phyloP scores from a whole-genome alignment of 306 rosid species.

The Hylodesmum podocarpum region DNA sequence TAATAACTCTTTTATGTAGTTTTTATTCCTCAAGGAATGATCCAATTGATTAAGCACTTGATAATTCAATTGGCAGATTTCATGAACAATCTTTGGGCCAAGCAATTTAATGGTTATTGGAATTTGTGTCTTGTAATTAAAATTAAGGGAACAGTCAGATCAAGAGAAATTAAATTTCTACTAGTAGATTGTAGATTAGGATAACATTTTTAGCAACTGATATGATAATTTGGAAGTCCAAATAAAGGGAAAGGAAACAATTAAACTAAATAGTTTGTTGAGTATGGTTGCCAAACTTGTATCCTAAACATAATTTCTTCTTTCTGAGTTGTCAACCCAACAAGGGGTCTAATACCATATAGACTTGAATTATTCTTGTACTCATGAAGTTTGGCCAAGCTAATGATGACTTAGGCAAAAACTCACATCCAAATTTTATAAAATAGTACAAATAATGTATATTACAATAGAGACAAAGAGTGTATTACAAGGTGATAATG shows the following conservation, averaged over 20 bases:
- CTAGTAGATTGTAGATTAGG: not conserved
- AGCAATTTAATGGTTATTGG: not conserved
- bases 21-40: slow-evolving; percentile 5
- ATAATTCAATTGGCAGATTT: slow-evolving; percentile 19
- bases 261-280: not conserved
- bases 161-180: slow-evolving; percentile 1
- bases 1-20: slow-evolving; percentile 1
- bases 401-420: slow-evolving; percentile 11
- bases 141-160: not conserved
- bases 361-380: not conserved
- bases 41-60: slow-evolving; percentile 17
- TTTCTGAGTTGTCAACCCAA: slow-evolving; percentile 10
- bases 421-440: not conserved
- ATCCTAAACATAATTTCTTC: not conserved
- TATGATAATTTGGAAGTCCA: not conserved
- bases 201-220: not conserved
- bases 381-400: slow-evolving; percentile 2
- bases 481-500: slow-evolving; percentile 40
- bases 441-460: slow-evolving; percentile 11
- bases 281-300: slow-evolving; percentile 1
- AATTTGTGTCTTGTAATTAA: not conserved
- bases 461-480: not conserved
- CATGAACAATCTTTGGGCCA: not conserved
- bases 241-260: not conserved
- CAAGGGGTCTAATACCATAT: not conserved